Evolutionary conservation across 805 yeast species (phyloP).

Genomic region (Sungouiozyma ichnusensis): DNA sequence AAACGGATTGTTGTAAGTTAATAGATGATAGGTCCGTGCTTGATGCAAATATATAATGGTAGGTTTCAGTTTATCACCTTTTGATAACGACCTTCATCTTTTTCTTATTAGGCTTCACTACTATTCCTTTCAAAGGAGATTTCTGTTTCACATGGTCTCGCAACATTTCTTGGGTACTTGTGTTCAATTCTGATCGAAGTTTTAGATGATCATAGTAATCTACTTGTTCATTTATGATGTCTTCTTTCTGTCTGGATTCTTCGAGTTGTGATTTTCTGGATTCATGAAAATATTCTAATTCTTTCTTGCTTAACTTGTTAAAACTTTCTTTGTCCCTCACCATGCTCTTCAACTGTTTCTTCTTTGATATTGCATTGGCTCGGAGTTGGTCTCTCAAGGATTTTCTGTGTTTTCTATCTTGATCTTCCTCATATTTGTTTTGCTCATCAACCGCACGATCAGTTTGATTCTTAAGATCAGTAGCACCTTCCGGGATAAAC

Average conservation of each 20-base stretch:
- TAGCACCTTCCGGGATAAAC: slow-evolving; percentile 23
- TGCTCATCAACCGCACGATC: slow-evolving; percentile 15
- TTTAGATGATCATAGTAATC: neutral
- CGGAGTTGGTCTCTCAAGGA: slow-evolving; percentile 25
- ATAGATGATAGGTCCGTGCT: too few relatives aligned
- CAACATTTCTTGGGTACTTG: neutral
- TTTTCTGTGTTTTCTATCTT: slow-evolving; percentile 16
- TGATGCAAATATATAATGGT: too few relatives aligned
- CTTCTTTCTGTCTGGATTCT: slow-evolving; percentile 6
- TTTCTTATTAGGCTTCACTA: neutral
- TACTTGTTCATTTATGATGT: slow-evolving; percentile 2
- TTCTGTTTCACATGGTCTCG: neutral
- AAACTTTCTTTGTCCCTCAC: slow-evolving; percentile 22
- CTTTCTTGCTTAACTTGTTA: slow-evolving; percentile 19
- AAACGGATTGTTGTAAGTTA: too few relatives aligned
- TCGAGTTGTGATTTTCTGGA: slow-evolving; percentile 4
- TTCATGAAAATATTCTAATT: slow-evolving; percentile 12
- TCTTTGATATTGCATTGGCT: slow-evolving; percentile 20
- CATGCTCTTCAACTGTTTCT: slow-evolving; percentile 14
- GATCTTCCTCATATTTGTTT: slow-evolving; percentile 14
- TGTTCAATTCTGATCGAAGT: neutral
- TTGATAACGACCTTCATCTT: neutral
- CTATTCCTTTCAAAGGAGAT: neutral
- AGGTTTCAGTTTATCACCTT: neutral
- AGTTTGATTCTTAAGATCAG: slow-evolving; percentile 18